Percentiles rank a stretch among this genome's conserved stretches.
Conservation (phyloP, 495 filamentous ascomycete genomes). For the Xylaria castorea region DNA sequence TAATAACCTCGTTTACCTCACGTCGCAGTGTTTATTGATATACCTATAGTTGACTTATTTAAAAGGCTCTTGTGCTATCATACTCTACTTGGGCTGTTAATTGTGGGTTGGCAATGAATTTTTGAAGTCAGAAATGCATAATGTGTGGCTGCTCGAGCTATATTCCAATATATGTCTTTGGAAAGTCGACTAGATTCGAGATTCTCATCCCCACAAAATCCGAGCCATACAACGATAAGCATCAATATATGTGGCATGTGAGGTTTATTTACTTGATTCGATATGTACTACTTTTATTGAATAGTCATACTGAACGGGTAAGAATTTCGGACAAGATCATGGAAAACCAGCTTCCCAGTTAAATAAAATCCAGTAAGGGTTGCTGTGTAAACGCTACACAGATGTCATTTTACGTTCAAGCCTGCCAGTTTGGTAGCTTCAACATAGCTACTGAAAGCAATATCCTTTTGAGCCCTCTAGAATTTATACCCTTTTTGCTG, state of each 20-base stretch:
- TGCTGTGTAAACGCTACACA: neutral
- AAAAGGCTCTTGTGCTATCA: neutral
- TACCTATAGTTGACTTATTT: neutral
- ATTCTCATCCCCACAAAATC: neutral
- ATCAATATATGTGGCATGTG: no score
- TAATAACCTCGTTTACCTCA: neutral
- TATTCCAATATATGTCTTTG: neutral
- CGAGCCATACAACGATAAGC: no score
- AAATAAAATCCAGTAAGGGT: neutral
- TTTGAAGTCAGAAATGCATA: neutral
- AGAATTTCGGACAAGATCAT: no score
- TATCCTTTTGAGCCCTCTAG: neutral
- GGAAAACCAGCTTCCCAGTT: neutral
- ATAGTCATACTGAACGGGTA: no score
- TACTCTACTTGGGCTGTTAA: neutral
- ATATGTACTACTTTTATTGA: no score
- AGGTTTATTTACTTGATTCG: no score
- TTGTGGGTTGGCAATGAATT: neutral
- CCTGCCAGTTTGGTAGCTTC: neutral
- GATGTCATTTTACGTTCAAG: neutral
- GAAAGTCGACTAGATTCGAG: neutral
- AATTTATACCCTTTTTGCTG: neutral
- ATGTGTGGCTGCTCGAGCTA: neutral
- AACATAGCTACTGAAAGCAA: neutral
- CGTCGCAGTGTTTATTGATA: neutral